Evolutionary conservation across 306 rosid genomes (phyloP), one percentile per base, ranked within the genome.

Genomic region (Arachis stenosperma): DNA sequence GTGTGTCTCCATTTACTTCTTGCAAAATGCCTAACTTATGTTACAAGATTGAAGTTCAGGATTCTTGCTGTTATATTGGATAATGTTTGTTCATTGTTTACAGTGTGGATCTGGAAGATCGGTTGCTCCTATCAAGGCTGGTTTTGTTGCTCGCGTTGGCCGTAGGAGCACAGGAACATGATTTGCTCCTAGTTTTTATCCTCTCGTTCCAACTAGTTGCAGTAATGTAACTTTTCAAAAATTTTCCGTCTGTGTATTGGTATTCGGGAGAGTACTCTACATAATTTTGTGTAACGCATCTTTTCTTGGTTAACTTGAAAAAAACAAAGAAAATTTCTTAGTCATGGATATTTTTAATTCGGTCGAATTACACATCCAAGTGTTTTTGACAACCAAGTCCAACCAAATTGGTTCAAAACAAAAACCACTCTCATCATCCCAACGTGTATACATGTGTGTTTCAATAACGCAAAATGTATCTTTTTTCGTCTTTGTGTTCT

Each of bases 71-170:
- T 59, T 48, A 59, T 59, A 41, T 53, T 39, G 22, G 58, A 8
- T 56, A 48, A 62, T 50, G 4, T 30, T 65, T 17, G 40, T 70
- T 75, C 54, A 13, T 17, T 53, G 53, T 12, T 78, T 78, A 85
- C 87, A 94, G 98, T 90, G 98, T 72, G 96, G 97, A 78, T 94
- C 97, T 8, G 97, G 97, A 70, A 83, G 98, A 75, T 89, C 97
- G 5, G 99, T 94, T 73, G 95, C 96, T 79, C 97, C 89, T 9
- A 91, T 94, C 79, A 94, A 94, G 78, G 96, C 97, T 76, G 99
- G 99, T 72, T 94, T 91, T 71, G 90, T 86, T 74, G 99, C 99
- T 83, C 99, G 96, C 61, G 97, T 94, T 84, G 97, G 97, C 50
- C 87, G 99, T 47, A 86, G 97, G 79, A 94, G 78, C 0, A 75